Evolutionary conservation across 2,329 filamentous ascomycete species (phyloP).

Genomic region (Dissoconium aciculare): DNA sequence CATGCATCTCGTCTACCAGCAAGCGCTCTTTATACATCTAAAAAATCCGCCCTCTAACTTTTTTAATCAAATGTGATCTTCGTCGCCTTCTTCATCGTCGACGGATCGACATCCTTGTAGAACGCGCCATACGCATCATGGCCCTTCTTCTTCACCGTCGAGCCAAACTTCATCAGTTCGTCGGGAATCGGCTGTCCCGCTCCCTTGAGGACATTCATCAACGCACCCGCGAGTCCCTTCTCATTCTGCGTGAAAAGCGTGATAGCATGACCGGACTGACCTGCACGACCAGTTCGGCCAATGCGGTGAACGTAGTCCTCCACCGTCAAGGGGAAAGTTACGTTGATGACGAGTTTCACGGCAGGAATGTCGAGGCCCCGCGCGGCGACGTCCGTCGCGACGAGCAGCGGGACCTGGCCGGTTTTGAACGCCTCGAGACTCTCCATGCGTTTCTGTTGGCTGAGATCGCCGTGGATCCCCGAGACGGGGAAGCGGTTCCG

Average conservation of each 20-base stretch:
- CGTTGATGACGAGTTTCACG: constrained; percentile 87
- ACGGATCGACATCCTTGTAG: constrained; percentile 63
- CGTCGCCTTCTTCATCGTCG: constrained; percentile 66
- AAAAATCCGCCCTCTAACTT: too few relatives aligned
- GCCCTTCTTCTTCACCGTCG: constrained; percentile 96
- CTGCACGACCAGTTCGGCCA: constrained; percentile 84
- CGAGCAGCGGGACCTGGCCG: constrained; percentile 65
- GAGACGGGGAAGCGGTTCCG: constrained; percentile 68
- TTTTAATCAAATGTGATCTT: constrained; percentile 74
- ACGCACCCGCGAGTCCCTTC: constrained; percentile 75
- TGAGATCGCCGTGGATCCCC: constrained; percentile 86
- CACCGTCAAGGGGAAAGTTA: constrained; percentile 86
- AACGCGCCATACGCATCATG: constrained; percentile 93
- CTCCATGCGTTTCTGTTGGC: constrained; percentile 72
- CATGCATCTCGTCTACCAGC: too few relatives aligned
- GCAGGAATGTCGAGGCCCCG: constrained; percentile 88
- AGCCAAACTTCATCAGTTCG: constrained; percentile 84
- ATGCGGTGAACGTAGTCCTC: constrained; percentile 98
- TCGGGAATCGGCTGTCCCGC: constrained; percentile 85
- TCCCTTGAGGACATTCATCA: constrained; percentile 91
- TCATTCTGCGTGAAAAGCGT: constrained; percentile 93
- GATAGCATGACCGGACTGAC: constrained; percentile 74
- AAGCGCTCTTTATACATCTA: too few relatives aligned
- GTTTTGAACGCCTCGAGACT: constrained; percentile 85
- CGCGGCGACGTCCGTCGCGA: constrained; percentile 92